Evolutionary conservation across 2,329 filamentous ascomycete genomes (phyloP), one percentile per base, ranked within the genome.

Genomic region (Verticillium nonalfalfae): DNA sequence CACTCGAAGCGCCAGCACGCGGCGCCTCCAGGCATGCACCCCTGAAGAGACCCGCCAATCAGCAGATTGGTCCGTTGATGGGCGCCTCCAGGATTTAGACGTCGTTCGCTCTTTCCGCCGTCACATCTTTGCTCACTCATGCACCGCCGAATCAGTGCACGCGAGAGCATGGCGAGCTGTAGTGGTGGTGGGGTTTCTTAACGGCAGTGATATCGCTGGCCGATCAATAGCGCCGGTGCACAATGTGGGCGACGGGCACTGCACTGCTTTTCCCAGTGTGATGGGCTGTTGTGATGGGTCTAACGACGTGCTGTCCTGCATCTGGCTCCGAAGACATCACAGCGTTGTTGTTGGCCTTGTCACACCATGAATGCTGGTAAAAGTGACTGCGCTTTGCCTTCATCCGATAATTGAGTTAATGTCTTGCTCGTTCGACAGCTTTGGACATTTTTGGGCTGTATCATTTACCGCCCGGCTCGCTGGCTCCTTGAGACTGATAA

Each of bases 1-100:
- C 31, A 54, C 63, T 66, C 60, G 63, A 66, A 65, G 65, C 65
- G 65, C 65, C 60, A 60, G 59, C 56, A 60, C 52, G 60, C 56
- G 58, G 63, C 64, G 63, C 62, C 60, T 64, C 65, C 59, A 64
- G 60, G 59, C 63, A 57, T 50, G 55, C 45, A 58, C 33, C 50
- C 63, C 60, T 59, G 64, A 58, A 40, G 54, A 33, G 10, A n/a
- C 3, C 21, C 40, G 31, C 64, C 64, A 66, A 66, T 66, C 57
- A 64, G 57, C 26, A 45, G 36, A 15, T 13, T 50, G 33, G 15
- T 26, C 38, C 57, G 26, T 57, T 59, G 61, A 59, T 58, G 59
- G 61, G 64, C 63, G 63, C 61, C 61, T 61, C 57, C 18, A 56
- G 31, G 38, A 57, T 31, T 60, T 59, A 34, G 45, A 52, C 45